These are phyloP conservation scores for Chalaropsis ovoidea DNA, from an alignment of 2,329 filamentous ascomycete species.

Conservation along the genomic window DNA sequence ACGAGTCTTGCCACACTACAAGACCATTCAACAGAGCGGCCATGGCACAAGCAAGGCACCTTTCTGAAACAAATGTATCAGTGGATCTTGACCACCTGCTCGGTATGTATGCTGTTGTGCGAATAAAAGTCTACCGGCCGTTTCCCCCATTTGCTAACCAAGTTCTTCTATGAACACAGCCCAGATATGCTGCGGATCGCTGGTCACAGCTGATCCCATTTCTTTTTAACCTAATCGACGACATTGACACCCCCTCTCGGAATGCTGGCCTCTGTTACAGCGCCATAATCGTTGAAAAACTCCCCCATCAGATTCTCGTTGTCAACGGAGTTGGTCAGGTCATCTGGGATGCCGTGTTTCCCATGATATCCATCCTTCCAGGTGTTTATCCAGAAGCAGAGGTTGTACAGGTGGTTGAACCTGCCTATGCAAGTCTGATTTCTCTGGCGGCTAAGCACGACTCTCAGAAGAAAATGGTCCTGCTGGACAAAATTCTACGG, in stretches of 20 bases:
- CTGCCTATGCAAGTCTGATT: conserved; percentile 58
- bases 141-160: neutral
- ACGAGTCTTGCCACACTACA: conserved; percentile 13
- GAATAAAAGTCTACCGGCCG: too few relatives aligned
- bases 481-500: conserved; percentile 47
- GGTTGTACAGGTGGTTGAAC: conserved; percentile 51
- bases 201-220: conserved; percentile 64
- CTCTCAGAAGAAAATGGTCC: conserved; percentile 30
- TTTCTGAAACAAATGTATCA: conserved; percentile 18
- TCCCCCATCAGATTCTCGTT: conserved; percentile 44
- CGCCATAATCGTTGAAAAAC: conserved; percentile 44
- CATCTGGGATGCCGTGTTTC: conserved; percentile 59
- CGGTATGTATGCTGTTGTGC: conserved; percentile 4
- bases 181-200: conserved; percentile 39
- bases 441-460: conserved; percentile 29
- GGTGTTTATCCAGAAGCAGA: conserved; percentile 64
- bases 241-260: conserved; percentile 45
- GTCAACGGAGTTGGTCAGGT: conserved; percentile 56
- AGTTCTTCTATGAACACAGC: conserved; percentile 30
- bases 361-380: conserved; percentile 66
- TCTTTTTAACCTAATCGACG: conserved; percentile 58
- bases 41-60: conserved; percentile 20
- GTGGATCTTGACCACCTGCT: conserved; percentile 24
- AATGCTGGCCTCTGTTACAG: conserved; percentile 47
- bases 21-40: conserved; percentile 20